Evolutionary conservation across 2,329 filamentous ascomycete genomes (phyloP), one percentile per base, ranked within the genome.

Genomic region (Diaporthe amygdali): DNA sequence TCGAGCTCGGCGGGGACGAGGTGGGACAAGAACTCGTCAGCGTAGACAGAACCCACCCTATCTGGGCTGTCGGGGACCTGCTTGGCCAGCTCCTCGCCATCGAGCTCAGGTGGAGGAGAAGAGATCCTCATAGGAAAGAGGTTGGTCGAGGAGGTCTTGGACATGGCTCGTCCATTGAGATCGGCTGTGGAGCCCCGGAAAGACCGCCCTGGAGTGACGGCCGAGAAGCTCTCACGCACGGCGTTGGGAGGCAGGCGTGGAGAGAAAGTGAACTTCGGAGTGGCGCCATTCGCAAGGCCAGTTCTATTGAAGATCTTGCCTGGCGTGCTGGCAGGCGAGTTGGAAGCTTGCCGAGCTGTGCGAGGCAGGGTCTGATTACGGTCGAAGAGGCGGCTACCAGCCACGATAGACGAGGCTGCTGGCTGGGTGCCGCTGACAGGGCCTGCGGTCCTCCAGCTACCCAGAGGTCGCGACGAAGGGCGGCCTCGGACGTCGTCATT

Each of bases 61-160:
- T 84, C 84, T 76, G 86, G 84, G 22, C 87, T 84, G 37, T 86
- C 83, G 32, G 88, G 88, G 0, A 90, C 82, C 76, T 87, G 85
- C 73, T 85, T 85, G 9, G 87, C 82, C 25, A 91, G 76, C 63
- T 80, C 84, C 77, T 89, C 88, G 72, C 88, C 89, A 17, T 86
- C 88, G 37, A 90, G 81, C 71, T 88, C 85, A 12, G 84, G 83
- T 64, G 88, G 88, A 0, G 89, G 89, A 22, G 87, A 87, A 30
- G 87, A 83, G 71, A 91, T 91, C 75, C 87, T 87, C 87, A 90
- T 87, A 34, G 83, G 79, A 76, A 91, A 91, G 20, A 88, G 82
- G 54, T 90, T 86, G 72, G 84, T 84, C 22, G 86, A 84, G 2
- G 82, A 78, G 7, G 84, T 82, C 77, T 84, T 85, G 32, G 85